Evolutionary conservation across 2,329 filamentous ascomycete genomes (phyloP), one percentile per base, ranked within the genome.

Genomic region (Monosporascus sp.): DNA sequence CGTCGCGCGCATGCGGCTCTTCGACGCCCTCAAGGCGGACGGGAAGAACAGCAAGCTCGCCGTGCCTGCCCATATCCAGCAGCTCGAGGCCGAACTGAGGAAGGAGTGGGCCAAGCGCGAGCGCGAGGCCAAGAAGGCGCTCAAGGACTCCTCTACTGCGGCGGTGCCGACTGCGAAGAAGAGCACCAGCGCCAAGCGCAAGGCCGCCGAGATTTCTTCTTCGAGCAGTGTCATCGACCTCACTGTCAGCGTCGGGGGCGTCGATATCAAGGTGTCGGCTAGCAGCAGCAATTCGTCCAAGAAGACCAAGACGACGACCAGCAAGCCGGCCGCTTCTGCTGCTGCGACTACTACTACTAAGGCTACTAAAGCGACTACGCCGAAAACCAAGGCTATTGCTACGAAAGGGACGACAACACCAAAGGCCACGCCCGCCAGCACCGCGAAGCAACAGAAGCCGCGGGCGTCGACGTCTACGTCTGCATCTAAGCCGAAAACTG

Each of bases 1-100:
- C 22, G 75, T 77, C 0, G 82, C 82, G 9, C 80, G 82, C 52
- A 77, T 83, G 70, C 71, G 82, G 2, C 68, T 87, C 17, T 73
- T 79, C n/a, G 78, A 83, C 57, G 81, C 81, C 7, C 63, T 85
- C 54, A 79, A 77, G 37, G 67, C 66, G 2, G 74, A 73, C 1
- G 68, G 67, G 31, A 35, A 35, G 31, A 35, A 35, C 31, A 35
- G 11, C 31, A 35, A 35, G 2, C 63, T 87, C 5, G 65, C 68
- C 0, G 74, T 86, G 3, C 82, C 83, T 0, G 47, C 64, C 0
- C 65, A 75, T 47, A 70, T 86, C 17, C 55, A 63, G 48, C 74
- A 72, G 51, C 54, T 85, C 26, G 82, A 86, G 66, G 58, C 62
- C 2, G 75, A 78, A 48, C 63, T 86, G 66, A 84, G 80, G 70